Conservation (phyloP, 2,329 filamentous ascomycete genomes). For the Geosmithia putterillii region DNA sequence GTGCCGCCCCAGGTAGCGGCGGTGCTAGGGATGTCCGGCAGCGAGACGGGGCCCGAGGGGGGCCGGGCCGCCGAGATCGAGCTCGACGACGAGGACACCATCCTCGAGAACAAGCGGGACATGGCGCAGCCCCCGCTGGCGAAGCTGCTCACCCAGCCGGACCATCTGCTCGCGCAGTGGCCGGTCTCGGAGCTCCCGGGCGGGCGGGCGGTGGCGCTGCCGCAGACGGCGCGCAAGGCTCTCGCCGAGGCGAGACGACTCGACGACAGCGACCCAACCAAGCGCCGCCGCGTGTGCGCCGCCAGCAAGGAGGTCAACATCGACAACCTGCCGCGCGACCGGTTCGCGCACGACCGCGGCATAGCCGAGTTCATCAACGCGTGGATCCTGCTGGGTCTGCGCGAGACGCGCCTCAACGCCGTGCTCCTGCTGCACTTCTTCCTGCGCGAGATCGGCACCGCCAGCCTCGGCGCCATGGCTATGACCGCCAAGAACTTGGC, state of each 20-base stretch:
- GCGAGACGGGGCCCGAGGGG: too few species aligned
- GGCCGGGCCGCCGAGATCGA: slow-evolving; percentile 31
- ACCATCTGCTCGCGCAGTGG: slow-evolving; percentile 32
- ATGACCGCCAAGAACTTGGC: too few species aligned
- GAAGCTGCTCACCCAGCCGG: slow-evolving; percentile 34
- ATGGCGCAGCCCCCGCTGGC: slow-evolving; percentile 29
- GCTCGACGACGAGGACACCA: slow-evolving; percentile 17
- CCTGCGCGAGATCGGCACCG: slow-evolving; percentile 15
- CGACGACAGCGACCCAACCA: slow-evolving; percentile 16
- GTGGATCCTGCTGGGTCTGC: slow-evolving; percentile 40
- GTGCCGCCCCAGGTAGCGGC: too few species aligned
- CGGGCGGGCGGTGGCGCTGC: too few species aligned
- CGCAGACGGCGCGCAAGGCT: slow-evolving; percentile 26
- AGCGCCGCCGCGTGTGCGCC: slow-evolving; percentile 19
- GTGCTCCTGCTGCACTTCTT: slow-evolving; percentile 26
- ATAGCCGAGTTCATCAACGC: slow-evolving; percentile 29
- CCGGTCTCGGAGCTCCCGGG: too few species aligned
- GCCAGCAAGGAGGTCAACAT: slow-evolving; percentile 37
- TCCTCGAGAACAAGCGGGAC: slow-evolving; percentile 9
- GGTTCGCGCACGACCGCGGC: slow-evolving; percentile 17
- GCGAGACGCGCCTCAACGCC: slow-evolving; percentile 30
- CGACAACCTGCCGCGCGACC: slow-evolving; percentile 17
- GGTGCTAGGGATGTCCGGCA: too few species aligned
- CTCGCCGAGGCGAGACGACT: slow-evolving; percentile 26
- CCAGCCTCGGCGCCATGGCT: too few species aligned